A percentile compares a stretch with the other conserved stretches of the same genome.
Conservation (phyloP, 2,329 filamentous ascomycete species). For the Drechmeria coniospora region DNA sequence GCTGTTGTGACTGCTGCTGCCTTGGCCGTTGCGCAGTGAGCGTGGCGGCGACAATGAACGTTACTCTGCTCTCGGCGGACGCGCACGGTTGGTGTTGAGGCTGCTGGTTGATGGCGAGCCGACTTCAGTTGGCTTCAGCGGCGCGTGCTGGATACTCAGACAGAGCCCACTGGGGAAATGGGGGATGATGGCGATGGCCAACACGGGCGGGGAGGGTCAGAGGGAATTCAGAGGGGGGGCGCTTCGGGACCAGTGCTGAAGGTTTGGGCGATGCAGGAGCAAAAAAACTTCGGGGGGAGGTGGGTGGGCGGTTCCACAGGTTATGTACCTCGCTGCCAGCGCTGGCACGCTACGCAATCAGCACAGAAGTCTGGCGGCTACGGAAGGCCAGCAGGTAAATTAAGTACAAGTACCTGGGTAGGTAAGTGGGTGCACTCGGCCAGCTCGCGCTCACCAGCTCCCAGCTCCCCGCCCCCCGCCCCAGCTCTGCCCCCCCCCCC, state of each 20-base stretch:
- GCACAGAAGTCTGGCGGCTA: constrained; percentile 11
- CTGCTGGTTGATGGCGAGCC: too few relatives aligned
- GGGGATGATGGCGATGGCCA: constrained; percentile 6
- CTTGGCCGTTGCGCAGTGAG: background rate
- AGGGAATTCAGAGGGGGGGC: constrained; percentile 2
- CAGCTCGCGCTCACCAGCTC: too few relatives aligned
- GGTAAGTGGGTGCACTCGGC: constrained; percentile 9
- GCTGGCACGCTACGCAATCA: too few relatives aligned
- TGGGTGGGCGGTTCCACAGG: constrained; percentile 19
- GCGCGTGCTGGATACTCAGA: too few relatives aligned
- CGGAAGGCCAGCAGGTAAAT: too few relatives aligned
- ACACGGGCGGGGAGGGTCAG: too few relatives aligned
- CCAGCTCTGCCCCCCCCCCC: too few relatives aligned
- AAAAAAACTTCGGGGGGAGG: constrained; percentile 14
- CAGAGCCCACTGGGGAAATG: constrained; percentile 2
- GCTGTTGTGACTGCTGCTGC: constrained; percentile 1
- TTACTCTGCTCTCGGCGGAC: too few relatives aligned
- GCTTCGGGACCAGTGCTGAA: constrained; percentile 7
- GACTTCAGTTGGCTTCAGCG: constrained; percentile 2
- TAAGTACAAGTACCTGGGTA: too few relatives aligned
- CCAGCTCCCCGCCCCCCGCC: too few relatives aligned
- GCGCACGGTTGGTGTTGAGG: too few relatives aligned
- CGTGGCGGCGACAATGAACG: too few relatives aligned
- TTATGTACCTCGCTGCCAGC: constrained; percentile 15
- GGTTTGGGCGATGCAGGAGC: constrained; percentile 10